Percentiles rank a stretch among this genome's conserved stretches.
Conservation (phyloP, 2,329 filamentous ascomycete genomes). For the Bipolaris gigantea region DNA sequence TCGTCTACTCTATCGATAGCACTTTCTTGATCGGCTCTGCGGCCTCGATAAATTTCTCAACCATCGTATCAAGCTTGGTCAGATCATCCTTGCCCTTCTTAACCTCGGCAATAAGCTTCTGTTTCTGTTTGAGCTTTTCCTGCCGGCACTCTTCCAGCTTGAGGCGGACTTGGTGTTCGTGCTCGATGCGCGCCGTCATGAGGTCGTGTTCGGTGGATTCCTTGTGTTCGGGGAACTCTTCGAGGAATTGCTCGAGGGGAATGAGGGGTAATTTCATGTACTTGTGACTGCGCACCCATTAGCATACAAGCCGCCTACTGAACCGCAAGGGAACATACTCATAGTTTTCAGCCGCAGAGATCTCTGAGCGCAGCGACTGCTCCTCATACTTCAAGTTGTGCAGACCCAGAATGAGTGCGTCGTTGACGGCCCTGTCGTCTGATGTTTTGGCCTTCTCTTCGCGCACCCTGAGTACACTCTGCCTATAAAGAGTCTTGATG, state of each 20-base stretch:
- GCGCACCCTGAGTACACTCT: slow-evolving; percentile 77
- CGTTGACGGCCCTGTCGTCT: slow-evolving; percentile 86
- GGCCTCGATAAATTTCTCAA: slow-evolving; percentile 92
- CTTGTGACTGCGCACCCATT: slow-evolving; percentile 65
- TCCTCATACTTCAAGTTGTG: slow-evolving; percentile 98
- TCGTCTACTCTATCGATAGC: slow-evolving; percentile 69
- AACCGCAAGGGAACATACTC: slow-evolving; percentile 63
- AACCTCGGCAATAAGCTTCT: slow-evolving; percentile 72
- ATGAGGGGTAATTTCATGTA: slow-evolving; percentile 85
- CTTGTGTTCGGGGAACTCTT: slow-evolving; percentile 72
- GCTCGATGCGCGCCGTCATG: slow-evolving; percentile 87
- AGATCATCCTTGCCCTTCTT: slow-evolving; percentile 93
- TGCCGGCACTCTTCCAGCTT: slow-evolving; percentile 82
- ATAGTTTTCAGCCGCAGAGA: slow-evolving; percentile 85
- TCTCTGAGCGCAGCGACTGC: slow-evolving; percentile 85
- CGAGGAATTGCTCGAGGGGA: slow-evolving; percentile 79
- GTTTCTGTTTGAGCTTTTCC: slow-evolving; percentile 63
- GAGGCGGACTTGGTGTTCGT: slow-evolving; percentile 84
- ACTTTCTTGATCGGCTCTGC: slow-evolving; percentile 86
- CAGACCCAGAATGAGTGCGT: slow-evolving; percentile 85
- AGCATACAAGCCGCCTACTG: neutral
- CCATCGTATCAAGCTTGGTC: slow-evolving; percentile 83
- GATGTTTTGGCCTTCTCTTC: slow-evolving; percentile 85
- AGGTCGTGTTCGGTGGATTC: slow-evolving; percentile 74
- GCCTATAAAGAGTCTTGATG: slow-evolving; percentile 74